phyloP scores from a whole-genome alignment of 2,329 filamentous ascomycete genomes.

The Albophoma yamanashiensis region DNA sequence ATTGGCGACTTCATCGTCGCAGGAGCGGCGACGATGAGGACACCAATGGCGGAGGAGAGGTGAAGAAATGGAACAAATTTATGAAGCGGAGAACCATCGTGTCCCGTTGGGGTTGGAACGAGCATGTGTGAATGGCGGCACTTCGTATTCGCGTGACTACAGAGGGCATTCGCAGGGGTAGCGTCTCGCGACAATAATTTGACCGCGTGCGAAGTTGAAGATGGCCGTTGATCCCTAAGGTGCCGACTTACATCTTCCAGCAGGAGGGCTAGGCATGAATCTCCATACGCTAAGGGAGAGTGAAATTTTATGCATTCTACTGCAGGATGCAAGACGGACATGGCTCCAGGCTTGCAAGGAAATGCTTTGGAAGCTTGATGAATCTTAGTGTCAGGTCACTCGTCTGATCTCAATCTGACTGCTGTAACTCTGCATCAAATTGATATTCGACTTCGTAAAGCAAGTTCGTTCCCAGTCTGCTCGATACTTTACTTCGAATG shows the following conservation, averaged over 20 bases:
- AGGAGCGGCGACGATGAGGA: not conserved
- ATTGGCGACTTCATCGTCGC: not conserved
- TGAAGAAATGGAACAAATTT: constrained; percentile 3
- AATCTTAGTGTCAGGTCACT: too few species aligned
- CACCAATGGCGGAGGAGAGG: not conserved
- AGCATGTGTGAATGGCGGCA: not conserved
- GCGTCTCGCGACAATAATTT: not conserved
- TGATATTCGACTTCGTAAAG: too few species aligned
- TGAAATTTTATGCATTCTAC: too few species aligned
- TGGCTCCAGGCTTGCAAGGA: too few species aligned
- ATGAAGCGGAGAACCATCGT: not conserved
- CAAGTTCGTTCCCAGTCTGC: too few species aligned
- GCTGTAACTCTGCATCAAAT: too few species aligned
- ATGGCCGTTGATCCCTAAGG: not conserved
- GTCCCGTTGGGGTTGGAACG: not conserved
- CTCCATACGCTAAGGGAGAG: too few species aligned
- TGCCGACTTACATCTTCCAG: not conserved
- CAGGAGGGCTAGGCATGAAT: too few species aligned
- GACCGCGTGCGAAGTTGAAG: not conserved
- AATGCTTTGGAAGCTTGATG: too few species aligned
- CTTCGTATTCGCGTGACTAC: not conserved
- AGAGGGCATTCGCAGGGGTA: not conserved
- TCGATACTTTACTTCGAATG: too few species aligned
- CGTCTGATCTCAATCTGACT: too few species aligned
- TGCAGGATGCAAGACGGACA: too few species aligned